Conservation (phyloP, 495 filamentous ascomycete species). For the Umbilicaria muhlenbergii region DNA sequence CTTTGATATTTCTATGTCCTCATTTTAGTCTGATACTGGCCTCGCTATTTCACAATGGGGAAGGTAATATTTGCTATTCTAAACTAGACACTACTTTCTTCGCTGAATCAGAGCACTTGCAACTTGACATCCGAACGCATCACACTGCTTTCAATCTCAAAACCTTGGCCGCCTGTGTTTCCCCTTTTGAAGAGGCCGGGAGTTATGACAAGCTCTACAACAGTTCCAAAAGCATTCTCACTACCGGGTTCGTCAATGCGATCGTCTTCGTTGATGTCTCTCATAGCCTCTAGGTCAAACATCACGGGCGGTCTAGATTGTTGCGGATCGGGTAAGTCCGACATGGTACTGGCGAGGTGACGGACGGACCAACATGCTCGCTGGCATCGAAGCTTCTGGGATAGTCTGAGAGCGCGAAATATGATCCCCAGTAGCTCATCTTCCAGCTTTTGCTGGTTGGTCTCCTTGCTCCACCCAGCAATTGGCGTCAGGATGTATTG, state of each 20-base stretch:
- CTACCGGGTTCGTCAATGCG: neutral
- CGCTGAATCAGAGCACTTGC: too few relatives aligned
- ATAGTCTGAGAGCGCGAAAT: conserved; percentile 5
- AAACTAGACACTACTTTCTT: too few relatives aligned
- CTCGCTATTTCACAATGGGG: too few relatives aligned
- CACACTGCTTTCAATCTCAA: conserved; percentile 3
- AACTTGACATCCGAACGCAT: neutral
- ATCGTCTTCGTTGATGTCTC: conserved; percentile 2
- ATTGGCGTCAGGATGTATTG: conserved; percentile 1
- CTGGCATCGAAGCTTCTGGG: conserved; percentile 12
- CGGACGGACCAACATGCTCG: conserved; percentile 11
- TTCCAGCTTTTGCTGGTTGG: neutral
- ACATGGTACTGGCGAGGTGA: too few relatives aligned
- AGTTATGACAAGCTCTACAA: conserved; percentile 10
- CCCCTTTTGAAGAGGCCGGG: conserved; percentile 12
- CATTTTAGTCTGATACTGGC: too few relatives aligned
- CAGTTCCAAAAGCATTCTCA: neutral
- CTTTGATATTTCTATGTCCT: too few relatives aligned
- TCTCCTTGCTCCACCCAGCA: neutral
- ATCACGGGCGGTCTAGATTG: neutral
- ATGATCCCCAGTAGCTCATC: conserved; percentile 8
- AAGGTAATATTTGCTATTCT: too few relatives aligned
- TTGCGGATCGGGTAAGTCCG: neutral
- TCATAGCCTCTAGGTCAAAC: conserved; percentile 3
- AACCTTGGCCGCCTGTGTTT: conserved; percentile 8